Base-by-base conservation (phyloP, 1,284 basidiomycete genomes). In the Fomitopsis pinicola region DNA sequence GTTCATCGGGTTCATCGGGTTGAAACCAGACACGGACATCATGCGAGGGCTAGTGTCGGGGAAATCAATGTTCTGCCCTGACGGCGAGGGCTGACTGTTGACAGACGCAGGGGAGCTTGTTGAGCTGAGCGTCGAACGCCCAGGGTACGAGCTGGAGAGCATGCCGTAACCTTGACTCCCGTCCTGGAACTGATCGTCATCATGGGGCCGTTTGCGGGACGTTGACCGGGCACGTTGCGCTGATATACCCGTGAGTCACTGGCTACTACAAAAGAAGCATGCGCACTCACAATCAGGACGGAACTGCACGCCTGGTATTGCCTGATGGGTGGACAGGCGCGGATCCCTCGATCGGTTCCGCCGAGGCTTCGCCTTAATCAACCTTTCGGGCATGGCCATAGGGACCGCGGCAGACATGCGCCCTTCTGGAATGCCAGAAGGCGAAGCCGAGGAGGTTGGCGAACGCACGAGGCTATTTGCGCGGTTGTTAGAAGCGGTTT, bases 81-180 rank as follows among this genome's bases (percentile, higher is more conserved):
- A 76, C 26, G 88, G 89, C 1, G 89, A 91, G 5, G 89, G 86
- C 26, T 87, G 74, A 72, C 75, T 72, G 61, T 86, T 85, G 14
- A 77, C 82, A n/a, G 88, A 91, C 6, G 82, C 82, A 1, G 89
- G 88, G 17, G 89, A 91, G 68, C 88, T 86, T 66, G 89, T 87
- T n/a, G 84, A 77, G 68, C 87, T 89, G 33, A 78, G 70, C 59
- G 74, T 79, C 38, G 74, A 68, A 30, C 73, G 73, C 55, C 72
- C 72, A 54, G 73, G 72, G 65, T 75, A 75, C 48, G 75, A 73
- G 56, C 69, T 69, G n/a, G 73, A 72, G 2, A 74, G 69, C 26
- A 72, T 67, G 30, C 64, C 59, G 50, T 68, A 71, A 26, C 77
- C 70, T 42, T 75, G 71, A 73, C 77, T 63, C 77, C 78, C 35